A percentile compares a stretch with the other conserved stretches of the same genome.
phyloP scores from a whole-genome alignment of 2,329 filamentous ascomycete genomes.

The Aspergillus ibericus region DNA sequence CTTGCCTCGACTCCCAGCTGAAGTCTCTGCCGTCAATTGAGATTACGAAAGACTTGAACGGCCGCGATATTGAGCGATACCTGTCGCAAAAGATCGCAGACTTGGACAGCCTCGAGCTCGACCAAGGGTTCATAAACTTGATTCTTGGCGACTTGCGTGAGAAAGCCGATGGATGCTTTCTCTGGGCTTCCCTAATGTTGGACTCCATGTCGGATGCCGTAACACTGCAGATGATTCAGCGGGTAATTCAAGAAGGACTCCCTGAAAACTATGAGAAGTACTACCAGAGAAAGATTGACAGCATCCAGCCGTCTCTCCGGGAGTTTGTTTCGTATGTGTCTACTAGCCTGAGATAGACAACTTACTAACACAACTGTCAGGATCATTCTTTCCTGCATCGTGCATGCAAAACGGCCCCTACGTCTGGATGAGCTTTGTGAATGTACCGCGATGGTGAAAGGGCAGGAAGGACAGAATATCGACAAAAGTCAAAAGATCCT shows the following conservation, averaged over 20 bases:
- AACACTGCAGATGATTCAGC: background rate
- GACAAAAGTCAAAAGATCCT: background rate
- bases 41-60: background rate
- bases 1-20: background rate
- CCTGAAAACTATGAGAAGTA: constrained; percentile 1
- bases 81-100: background rate
- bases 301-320: background rate
- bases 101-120: background rate
- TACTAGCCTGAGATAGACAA: too few relatives aligned
- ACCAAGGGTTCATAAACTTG: background rate
- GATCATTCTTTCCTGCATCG: background rate
- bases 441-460: background rate
- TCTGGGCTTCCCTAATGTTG: constrained; percentile 1
- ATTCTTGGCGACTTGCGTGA: background rate
- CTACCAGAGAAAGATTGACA: constrained; percentile 4
- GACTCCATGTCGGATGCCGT: constrained; percentile 2
- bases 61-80: background rate
- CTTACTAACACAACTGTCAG: background rate
- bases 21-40: background rate
- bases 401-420: background rate
- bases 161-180: constrained; percentile 4
- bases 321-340: background rate
- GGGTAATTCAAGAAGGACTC: background rate
- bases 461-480: background rate
- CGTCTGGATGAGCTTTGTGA: constrained; percentile 2